phyloP scores from a whole-genome alignment of 495 filamentous ascomycete species.

The Penicillium samsonianum region DNA sequence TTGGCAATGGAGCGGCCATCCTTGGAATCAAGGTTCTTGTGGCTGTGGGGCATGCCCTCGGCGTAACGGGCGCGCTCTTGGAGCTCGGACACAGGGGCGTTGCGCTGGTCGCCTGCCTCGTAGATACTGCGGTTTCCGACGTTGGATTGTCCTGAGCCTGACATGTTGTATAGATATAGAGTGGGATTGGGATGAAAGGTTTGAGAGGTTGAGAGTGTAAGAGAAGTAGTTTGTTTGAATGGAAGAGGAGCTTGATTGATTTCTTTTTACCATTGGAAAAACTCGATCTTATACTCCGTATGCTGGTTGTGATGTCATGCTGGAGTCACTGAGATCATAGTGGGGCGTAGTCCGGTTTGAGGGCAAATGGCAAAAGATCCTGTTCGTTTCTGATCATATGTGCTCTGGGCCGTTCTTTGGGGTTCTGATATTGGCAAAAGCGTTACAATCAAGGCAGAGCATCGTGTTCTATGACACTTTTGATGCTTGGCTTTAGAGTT shows the following conservation, averaged over 20 bases:
- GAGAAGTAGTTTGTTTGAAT: neutral
- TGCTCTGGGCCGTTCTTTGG: conserved; percentile 14
- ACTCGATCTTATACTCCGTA: conserved; percentile 24
- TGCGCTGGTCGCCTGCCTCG: conserved; percentile 73
- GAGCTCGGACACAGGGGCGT: conserved; percentile 56
- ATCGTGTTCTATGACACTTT: conserved; percentile 16
- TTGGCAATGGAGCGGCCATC: conserved; percentile 80
- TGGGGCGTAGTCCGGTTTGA: conserved; percentile 27
- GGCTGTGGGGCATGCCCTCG: conserved; percentile 66
- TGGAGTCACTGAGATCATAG: conserved; percentile 43
- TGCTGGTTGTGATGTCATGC: conserved; percentile 37
- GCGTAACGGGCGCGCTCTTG: conserved; percentile 58
- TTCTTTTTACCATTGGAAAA: neutral
- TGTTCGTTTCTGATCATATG: conserved; percentile 10
- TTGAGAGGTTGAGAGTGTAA: neutral
- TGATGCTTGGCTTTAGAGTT: conserved; percentile 8
- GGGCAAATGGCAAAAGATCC: conserved; percentile 11
- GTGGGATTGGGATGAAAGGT: neutral
- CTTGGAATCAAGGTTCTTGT: conserved; percentile 74
- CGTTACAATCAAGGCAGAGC: conserved; percentile 22
- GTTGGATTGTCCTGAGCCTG: conserved; percentile 45
- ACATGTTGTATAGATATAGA: conserved; percentile 17
- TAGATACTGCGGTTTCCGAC: conserved; percentile 57
- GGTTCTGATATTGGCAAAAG: conserved; percentile 10
- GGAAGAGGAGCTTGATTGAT: conserved; percentile 3